Evolutionary conservation across 1,284 basidiomycete genomes (phyloP).

Genomic region (Puccinia hordei): DNA sequence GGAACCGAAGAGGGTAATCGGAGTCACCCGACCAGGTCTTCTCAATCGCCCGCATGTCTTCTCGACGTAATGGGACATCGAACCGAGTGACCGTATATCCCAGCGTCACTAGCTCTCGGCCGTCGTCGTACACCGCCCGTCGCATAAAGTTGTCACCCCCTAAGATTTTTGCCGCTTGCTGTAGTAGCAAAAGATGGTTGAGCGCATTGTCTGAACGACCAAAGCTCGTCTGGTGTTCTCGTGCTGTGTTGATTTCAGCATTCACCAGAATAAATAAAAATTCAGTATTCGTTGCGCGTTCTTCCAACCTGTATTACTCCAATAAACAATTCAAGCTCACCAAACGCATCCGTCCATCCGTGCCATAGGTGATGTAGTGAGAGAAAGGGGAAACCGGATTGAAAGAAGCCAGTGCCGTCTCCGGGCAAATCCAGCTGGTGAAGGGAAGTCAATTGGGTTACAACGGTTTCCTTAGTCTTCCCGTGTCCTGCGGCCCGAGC

Average conservation of each 20-base stretch:
- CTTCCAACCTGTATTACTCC: neutral
- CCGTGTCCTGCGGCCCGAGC: conserved; percentile 34
- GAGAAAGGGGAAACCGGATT: conserved; percentile 54
- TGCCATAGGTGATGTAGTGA: conserved; percentile 55
- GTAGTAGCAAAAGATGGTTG: conserved; percentile 51
- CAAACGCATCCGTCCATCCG: conserved; percentile 51
- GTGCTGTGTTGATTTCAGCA: neutral
- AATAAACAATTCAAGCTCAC: conserved; percentile 3
- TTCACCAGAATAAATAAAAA: too few species aligned
- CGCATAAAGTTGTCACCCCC: conserved; percentile 56
- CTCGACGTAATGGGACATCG: conserved; percentile 52
- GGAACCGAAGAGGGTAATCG: conserved; percentile 18
- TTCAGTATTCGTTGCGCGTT: neutral
- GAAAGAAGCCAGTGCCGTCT: conserved; percentile 55
- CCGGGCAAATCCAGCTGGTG: conserved; percentile 54
- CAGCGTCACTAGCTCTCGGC: conserved; percentile 53
- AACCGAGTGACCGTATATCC: conserved; percentile 54
- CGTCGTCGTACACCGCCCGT: conserved; percentile 54
- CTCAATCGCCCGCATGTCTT: conserved; percentile 52
- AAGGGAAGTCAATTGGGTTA: conserved; percentile 27
- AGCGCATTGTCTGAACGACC: conserved; percentile 52
- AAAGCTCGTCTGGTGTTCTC: conserved; percentile 52
- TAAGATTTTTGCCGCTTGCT: conserved; percentile 53
- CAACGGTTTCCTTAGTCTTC: conserved; percentile 36
- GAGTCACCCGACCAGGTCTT: conserved; percentile 41